Evolutionary conservation across 805 yeast genomes (phyloP).

Genomic region (Saccharomycopsis schoenii): DNA sequence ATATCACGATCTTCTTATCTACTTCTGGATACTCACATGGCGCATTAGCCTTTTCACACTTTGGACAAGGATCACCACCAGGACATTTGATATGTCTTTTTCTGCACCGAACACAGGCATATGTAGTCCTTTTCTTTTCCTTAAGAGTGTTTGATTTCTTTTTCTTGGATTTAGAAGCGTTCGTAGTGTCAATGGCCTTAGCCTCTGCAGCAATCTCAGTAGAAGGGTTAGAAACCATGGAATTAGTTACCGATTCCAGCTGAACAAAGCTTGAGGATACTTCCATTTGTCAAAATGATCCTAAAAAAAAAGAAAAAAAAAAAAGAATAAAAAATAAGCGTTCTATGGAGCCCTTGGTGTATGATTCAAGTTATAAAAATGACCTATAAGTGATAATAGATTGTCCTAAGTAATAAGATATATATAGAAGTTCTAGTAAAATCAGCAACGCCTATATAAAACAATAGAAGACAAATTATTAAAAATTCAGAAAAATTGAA

Average conservation of each 20-base stretch:
- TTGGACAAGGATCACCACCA: constrained; percentile 64
- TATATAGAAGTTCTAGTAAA: too few relatives aligned
- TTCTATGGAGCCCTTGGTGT: too few relatives aligned
- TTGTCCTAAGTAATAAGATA: too few relatives aligned
- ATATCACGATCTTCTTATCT: constrained; percentile 62
- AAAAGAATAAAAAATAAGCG: not conserved
- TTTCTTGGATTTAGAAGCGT: not conserved
- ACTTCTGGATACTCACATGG: constrained; percentile 65
- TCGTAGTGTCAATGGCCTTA: not conserved
- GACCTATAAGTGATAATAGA: too few relatives aligned
- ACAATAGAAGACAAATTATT: too few relatives aligned
- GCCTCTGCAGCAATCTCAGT: not conserved
- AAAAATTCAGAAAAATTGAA: too few relatives aligned
- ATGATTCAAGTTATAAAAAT: too few relatives aligned
- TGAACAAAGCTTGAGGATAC: not conserved
- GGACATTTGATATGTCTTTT: constrained; percentile 69
- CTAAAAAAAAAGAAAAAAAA: constrained; percentile 7
- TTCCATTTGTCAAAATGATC: not conserved
- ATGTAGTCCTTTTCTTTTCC: constrained; percentile 21
- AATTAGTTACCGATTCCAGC: not conserved
- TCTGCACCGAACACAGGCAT: constrained; percentile 55
- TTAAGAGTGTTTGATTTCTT: not conserved
- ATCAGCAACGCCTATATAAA: too few relatives aligned
- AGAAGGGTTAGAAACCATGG: not conserved
- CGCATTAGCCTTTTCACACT: constrained; percentile 45